Base-by-base conservation (phyloP, 2,329 filamentous ascomycete species). In the Sporothrix phasma region DNA sequence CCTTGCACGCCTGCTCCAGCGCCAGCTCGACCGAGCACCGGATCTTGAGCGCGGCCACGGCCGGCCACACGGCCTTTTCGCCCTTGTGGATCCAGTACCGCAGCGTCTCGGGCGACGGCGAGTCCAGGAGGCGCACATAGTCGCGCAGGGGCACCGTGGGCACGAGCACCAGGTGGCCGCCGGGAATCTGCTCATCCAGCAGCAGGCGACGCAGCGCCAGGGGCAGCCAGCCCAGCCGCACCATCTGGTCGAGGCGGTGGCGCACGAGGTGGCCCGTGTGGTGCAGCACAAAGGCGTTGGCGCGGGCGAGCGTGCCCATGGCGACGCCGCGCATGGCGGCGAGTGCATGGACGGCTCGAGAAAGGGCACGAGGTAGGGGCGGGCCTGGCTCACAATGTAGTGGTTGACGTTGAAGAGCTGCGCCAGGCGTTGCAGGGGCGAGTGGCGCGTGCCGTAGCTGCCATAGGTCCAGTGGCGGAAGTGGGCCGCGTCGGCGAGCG, bases 381-480 rank as follows among this genome's bases (percentile, higher is more conserved):
- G 83, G 0, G 93, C 92, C 77, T 97, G 93, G 68, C 89, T 94
- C 69, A 97, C 86, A 68, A 97, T 91, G 76, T 95, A 97, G 77
- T 97, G 92, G 72, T 96, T 95, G 62, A 95, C 90, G 73, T 95
- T 95, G 81, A 94, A 94, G 11, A 93, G 83, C 75, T 93, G 88
- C 6, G 88, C 85, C 34, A 94, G 86, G 45, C 90, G 84, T 62
- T 85, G 81, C 1, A 94, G 81, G 1, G 82, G 83, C 0, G 81
- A 81, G 70, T 84, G 86, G 47, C 84, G 84, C 67, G 89, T 86
- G 47, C 81, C 81, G 73, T 88, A 86, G 6, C 81, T 83, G 22
- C 83, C 81, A 65, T 84, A 81, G 5, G 85, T 86, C 82, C 86
- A 89, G 49, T 88, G 84, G n/a, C 80, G 82, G 72, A 89, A 89